Evolutionary conservation across 2,329 filamentous ascomycete species (phyloP).

Genomic region (Macrophomina tecta): DNA sequence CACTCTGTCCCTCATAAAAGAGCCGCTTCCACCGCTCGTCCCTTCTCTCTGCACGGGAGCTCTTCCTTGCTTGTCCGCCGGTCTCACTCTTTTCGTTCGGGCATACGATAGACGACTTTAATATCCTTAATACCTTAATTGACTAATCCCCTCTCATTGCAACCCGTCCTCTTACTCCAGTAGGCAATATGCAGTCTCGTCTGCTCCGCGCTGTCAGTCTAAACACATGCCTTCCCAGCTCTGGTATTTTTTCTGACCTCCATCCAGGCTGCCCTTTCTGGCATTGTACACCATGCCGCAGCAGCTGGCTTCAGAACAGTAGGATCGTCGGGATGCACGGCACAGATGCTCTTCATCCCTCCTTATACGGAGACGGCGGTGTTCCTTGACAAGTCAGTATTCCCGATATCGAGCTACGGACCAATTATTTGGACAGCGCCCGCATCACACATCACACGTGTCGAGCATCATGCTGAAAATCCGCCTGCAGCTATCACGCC

Average conservation of each 20-base stretch:
- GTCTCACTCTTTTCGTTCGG: neutral
- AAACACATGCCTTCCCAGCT: neutral
- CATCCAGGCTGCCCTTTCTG: neutral
- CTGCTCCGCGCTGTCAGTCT: constrained; percentile 7
- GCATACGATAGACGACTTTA: neutral
- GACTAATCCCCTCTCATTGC: neutral
- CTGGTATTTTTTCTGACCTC: neutral
- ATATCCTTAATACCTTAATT: neutral
- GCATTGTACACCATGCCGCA: constrained; percentile 17
- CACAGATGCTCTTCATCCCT: constrained; percentile 30
- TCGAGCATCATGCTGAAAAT: neutral
- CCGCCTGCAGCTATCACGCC: constrained; percentile 27
- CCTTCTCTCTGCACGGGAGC: neutral
- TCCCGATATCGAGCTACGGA: no score
- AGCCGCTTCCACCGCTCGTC: neutral
- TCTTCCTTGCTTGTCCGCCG: neutral
- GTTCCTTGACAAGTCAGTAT: constrained; percentile 31
- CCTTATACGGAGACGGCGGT: constrained; percentile 30
- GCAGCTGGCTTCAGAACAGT: constrained; percentile 30
- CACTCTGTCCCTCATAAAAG: neutral
- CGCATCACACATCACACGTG: no score
- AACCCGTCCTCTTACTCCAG: neutral
- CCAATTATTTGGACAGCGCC: no score
- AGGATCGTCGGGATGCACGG: constrained; percentile 29
- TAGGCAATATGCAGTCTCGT: constrained; percentile 14